Percentiles rank a stretch among this genome's conserved stretches.
phyloP scores from a whole-genome alignment of 805 yeast species.

The Saccharomyces eubayanus region DNA sequence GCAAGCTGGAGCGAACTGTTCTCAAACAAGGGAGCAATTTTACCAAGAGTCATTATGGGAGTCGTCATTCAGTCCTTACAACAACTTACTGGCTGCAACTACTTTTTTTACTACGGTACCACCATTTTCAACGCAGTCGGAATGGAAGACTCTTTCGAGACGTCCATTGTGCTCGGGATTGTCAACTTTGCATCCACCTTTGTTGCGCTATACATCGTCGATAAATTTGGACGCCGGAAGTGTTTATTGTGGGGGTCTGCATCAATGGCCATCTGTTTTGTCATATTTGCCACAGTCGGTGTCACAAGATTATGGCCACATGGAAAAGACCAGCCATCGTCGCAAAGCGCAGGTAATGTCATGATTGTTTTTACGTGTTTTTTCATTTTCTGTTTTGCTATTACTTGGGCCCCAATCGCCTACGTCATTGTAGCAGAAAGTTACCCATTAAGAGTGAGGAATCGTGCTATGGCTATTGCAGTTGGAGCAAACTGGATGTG shows the following conservation, averaged over 20 bases:
- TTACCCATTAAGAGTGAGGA: constrained; percentile 60
- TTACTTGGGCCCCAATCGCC: constrained; percentile 63
- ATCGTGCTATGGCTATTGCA: constrained; percentile 46
- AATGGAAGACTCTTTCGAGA: constrained; percentile 45
- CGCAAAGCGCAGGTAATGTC: constrained; percentile 31
- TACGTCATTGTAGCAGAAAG: constrained; percentile 56
- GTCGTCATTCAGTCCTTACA: constrained; percentile 49
- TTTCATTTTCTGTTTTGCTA: constrained; percentile 59
- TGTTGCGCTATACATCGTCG: constrained; percentile 40
- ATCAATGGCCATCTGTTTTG: constrained; percentile 38
- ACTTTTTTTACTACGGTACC: constrained; percentile 57
- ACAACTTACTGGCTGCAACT: constrained; percentile 57
- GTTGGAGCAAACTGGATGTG: constrained; percentile 54
- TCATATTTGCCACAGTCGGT: constrained; percentile 50
- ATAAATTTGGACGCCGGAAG: constrained; percentile 43
- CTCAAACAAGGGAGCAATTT: constrained; percentile 60
- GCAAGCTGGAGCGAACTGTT: constrained; percentile 40
- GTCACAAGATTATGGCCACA: constrained; percentile 35
- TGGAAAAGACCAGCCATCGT: constrained; percentile 34
- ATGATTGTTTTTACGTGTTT: constrained; percentile 34
- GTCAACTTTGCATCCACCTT: constrained; percentile 49
- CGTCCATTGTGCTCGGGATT: constrained; percentile 48
- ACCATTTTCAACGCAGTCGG: constrained; percentile 19
- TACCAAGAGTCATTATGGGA: constrained; percentile 40
- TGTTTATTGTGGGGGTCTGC: constrained; percentile 39